Base-by-base conservation (phyloP, 371 early-diverging fungal species). In the Mucor irregularis region DNA sequence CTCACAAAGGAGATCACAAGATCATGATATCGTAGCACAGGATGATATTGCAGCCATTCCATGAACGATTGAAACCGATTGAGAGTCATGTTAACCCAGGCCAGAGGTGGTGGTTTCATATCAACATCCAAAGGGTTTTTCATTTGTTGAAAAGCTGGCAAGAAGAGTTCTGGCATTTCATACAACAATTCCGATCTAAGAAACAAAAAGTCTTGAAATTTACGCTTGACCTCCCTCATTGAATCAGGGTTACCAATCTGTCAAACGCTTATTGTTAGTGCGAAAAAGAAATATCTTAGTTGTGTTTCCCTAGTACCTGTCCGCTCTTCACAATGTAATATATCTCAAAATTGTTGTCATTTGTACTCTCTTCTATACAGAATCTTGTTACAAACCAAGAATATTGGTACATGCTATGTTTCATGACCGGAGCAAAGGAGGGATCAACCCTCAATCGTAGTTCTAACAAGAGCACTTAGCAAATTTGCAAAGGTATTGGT, bases 1-100 rank as follows among this genome's bases (percentile, higher is more conserved):
- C 78, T 61, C 37, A 82, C 76, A 49, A 84, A 84, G 2, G 73
- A 69, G 43, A 69, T 66, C 1, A 84, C 70, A 28, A 79, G 49
- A 29, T 78, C 79, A 60, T 79, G 81, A 7, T 65, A 39, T 4
- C 66, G 63, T 5, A 84, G 48, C 0, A 58, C 53, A 16, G 82
- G 81, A 55, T 84, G 82, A 11, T 69, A 49, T 17, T 68, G 69
- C 5, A 81, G 26, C 53, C 73, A 80, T 16, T 76, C 66, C 71
- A 84, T 64, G 40, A 84, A 82, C 40, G 58, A 65, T 46, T 74
- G 58, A 3, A 84, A 22, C 16, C 64, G 44, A 9, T 56, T 45
- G 7, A 78, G 33, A 0, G 78, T 58, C 13, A 59, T 55, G 0
- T 80, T 61, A 9, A 76, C 14, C 19, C 77, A 39, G 5, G 49